Conservation (phyloP, 169 alveolate species). For the Cryptosporidium ryanae region DNA sequence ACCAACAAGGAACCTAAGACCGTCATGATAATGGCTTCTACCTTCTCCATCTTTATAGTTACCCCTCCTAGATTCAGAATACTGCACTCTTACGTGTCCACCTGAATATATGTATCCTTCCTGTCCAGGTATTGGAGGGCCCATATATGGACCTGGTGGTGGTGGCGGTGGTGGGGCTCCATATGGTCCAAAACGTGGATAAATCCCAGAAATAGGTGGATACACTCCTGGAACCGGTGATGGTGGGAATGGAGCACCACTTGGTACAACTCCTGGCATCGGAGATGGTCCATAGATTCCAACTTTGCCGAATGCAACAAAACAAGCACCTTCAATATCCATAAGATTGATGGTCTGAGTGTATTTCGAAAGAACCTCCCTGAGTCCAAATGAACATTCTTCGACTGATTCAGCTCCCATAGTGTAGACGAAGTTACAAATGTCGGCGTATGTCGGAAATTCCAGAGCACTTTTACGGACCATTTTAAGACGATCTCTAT, state of each 20-base stretch:
- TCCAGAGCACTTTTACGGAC: conserved; percentile 3
- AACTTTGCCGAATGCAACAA: background rate
- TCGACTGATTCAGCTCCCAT: conserved; percentile 17
- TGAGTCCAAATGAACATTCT: conserved; percentile 28
- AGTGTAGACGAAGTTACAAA: conserved; percentile 28
- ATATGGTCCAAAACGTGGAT: no score
- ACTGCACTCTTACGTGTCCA: background rate
- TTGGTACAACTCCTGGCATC: no score
- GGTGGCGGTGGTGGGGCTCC: no score
- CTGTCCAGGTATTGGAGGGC: no score
- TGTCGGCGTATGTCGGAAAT: conserved; percentile 21
- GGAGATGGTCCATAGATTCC: background rate
- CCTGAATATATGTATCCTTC: background rate
- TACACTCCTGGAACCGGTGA: no score
- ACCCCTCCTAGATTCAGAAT: background rate
- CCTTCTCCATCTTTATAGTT: background rate
- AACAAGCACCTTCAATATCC: conserved; percentile 37
- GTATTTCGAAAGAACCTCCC: conserved; percentile 1
- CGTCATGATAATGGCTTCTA: conserved; percentile 19
- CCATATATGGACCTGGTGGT: no score
- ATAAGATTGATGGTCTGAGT: background rate
- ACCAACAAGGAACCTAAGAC: conserved; percentile 10
- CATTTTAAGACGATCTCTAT: conserved; percentile 45
- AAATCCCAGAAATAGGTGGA: no score
- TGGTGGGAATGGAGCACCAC: no score